Evolutionary conservation across 139 green algal species (phyloP).

Genomic region (Chlamydomonas incerta): DNA sequence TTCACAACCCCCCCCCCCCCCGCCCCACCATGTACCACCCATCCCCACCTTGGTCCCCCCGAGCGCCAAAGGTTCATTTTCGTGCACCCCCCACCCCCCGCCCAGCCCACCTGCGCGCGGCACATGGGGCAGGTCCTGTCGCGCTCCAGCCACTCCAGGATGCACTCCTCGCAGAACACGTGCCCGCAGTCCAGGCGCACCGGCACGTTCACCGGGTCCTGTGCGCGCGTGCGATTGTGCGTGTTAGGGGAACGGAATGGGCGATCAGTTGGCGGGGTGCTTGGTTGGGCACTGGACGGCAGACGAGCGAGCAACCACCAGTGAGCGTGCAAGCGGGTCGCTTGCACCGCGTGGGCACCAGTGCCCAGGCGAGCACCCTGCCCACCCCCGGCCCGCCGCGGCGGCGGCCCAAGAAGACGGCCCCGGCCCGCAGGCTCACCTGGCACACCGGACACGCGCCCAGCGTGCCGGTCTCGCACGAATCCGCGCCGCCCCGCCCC

Average conservation of each 20-base stretch:
- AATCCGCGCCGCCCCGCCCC: constrained; percentile 51
- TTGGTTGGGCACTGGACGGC: too few species aligned
- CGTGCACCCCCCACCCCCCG: too few species aligned
- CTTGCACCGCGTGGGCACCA: too few species aligned
- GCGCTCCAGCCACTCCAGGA: constrained; percentile 84
- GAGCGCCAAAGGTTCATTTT: too few species aligned
- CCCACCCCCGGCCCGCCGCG: too few species aligned
- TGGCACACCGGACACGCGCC: constrained; percentile 88
- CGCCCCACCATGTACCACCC: too few species aligned
- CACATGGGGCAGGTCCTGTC: constrained; percentile 89
- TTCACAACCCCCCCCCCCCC: background rate
- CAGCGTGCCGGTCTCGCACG: constrained; percentile 49
- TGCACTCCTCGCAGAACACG: constrained; percentile 86
- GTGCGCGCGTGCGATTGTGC: background rate
- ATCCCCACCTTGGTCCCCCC: too few species aligned
- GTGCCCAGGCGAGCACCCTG: too few species aligned
- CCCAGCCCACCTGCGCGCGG: constrained; percentile 25
- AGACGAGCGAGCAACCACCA: too few species aligned
- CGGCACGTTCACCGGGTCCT: constrained; percentile 60
- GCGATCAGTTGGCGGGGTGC: too few species aligned
- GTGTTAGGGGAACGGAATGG: background rate
- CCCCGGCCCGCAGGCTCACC: constrained; percentile 42
- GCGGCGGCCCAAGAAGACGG: background rate
- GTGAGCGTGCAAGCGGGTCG: too few species aligned
- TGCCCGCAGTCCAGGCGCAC: constrained; percentile 77